Evolutionary conservation across 2,329 filamentous ascomycete genomes (phyloP).

Genomic region (Stachybotrys chartarum): DNA sequence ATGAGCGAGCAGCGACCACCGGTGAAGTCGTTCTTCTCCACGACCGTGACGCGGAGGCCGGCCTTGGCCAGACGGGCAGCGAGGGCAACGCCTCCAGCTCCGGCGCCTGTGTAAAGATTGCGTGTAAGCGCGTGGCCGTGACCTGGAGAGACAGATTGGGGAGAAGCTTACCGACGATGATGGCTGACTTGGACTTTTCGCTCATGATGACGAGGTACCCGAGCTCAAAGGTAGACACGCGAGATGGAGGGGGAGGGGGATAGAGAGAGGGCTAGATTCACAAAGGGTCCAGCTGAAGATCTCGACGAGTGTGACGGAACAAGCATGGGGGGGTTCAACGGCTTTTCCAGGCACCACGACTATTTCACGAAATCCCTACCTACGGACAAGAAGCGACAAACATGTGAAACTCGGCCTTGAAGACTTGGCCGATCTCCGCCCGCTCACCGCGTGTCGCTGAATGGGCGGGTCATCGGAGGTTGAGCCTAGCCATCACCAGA

Average conservation of each 20-base stretch:
- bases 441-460: no score
- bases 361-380: background rate
- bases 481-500: background rate
- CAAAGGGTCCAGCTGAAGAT: no score
- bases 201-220: background rate
- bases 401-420: background rate
- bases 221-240: background rate
- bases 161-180: conserved; percentile 16
- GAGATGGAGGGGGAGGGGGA: background rate
- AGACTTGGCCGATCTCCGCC: background rate
- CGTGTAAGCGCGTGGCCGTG: background rate
- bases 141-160: background rate
- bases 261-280: background rate
- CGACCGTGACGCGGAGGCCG: conserved; percentile 63
- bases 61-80: conserved; percentile 65
- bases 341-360: background rate
- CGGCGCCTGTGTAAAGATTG: conserved; percentile 45
- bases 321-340: no score
- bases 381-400: background rate
- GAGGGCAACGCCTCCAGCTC: conserved; percentile 63
- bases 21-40: conserved; percentile 71
- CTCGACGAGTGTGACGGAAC: no score
- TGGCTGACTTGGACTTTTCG: conserved; percentile 17
- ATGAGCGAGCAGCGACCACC: conserved; percentile 66
- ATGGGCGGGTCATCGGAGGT: no score